Percentiles rank a stretch among this genome's conserved stretches.
Evolutionary conservation across 2,329 filamentous ascomycete species (phyloP).

Genomic region (Trichoderma simmonsii): DNA sequence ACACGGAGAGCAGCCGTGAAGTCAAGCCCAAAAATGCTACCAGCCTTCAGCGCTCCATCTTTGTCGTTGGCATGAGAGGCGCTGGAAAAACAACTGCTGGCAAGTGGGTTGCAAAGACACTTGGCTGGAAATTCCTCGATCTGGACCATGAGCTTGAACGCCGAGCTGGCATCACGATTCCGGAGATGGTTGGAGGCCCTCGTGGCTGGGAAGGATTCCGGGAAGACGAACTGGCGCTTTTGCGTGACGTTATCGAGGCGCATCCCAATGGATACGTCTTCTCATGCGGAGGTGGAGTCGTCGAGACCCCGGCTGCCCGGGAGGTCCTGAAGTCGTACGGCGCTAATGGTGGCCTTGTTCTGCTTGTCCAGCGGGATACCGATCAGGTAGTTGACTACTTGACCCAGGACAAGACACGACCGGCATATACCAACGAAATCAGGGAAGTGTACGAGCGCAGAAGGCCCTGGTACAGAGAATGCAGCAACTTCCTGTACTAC

Average conservation of each 20-base stretch:
- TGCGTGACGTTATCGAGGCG: slow-evolving; percentile 71
- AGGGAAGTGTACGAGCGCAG: slow-evolving; percentile 85
- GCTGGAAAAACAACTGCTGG: slow-evolving; percentile 95
- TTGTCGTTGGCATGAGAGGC: slow-evolving; percentile 96
- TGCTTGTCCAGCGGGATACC: slow-evolving; percentile 85
- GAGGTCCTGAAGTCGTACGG: slow-evolving; percentile 71
- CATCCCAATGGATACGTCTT: slow-evolving; percentile 76
- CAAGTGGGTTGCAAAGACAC: slow-evolving; percentile 72
- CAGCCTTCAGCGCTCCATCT: slow-evolving; percentile 63
- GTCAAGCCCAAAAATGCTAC: slow-evolving; percentile 10
- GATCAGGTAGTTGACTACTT: slow-evolving; percentile 86
- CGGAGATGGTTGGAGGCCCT: slow-evolving; percentile 72
- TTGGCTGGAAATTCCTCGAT: slow-evolving; percentile 78
- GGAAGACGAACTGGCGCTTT: slow-evolving; percentile 69
- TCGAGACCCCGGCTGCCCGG: slow-evolving; percentile 79
- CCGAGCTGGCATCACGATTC: slow-evolving; percentile 71
- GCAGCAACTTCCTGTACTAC: slow-evolving; percentile 92
- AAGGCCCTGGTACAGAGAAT: slow-evolving; percentile 85
- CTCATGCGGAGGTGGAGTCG: slow-evolving; percentile 89
- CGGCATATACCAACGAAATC: slow-evolving; percentile 90
- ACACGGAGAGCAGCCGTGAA: slow-evolving; percentile 38
- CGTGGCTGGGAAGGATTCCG: slow-evolving; percentile 87
- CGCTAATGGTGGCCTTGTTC: slow-evolving; percentile 73
- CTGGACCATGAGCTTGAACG: slow-evolving; percentile 84
- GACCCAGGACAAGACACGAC: slow-evolving; percentile 81